Evolutionary conservation across 2,329 filamentous ascomycete genomes (phyloP).

Genomic region (Tolypocladium inflatum): DNA sequence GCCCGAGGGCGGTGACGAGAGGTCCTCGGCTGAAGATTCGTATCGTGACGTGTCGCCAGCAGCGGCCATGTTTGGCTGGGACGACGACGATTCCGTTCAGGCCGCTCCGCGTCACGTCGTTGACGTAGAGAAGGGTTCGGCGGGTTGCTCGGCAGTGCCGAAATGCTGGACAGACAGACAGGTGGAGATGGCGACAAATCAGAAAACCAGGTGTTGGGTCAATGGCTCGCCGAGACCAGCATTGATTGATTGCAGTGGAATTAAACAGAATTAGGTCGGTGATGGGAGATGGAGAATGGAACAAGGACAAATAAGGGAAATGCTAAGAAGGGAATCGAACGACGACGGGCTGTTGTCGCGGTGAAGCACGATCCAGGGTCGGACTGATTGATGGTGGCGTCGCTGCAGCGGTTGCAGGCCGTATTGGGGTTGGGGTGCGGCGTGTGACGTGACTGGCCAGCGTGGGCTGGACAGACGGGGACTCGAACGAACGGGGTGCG

Average conservation of each 20-base stretch:
- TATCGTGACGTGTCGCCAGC: conserved; percentile 25
- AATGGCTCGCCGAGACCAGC: neutral
- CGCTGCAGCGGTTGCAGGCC: neutral
- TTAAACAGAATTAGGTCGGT: neutral
- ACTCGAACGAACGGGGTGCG: neutral
- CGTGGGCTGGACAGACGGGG: conserved; percentile 4
- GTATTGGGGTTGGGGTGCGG: neutral
- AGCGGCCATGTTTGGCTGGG: conserved; percentile 14
- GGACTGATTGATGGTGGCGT: neutral
- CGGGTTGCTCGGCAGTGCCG: neutral
- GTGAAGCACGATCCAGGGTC: neutral
- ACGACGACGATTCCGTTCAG: neutral
- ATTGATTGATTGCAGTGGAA: neutral
- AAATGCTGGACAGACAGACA: neutral
- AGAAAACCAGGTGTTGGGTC: neutral
- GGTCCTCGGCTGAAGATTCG: conserved; percentile 37
- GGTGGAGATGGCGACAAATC: neutral
- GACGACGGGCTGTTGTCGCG: neutral
- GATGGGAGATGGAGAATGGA: neutral
- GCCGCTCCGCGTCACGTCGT: neutral
- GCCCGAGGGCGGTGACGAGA: conserved; percentile 42
- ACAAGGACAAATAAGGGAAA: neutral
- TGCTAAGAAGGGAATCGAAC: neutral
- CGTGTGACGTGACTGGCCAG: conserved; percentile 13
- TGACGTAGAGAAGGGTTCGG: neutral